Evolutionary conservation across 768 basidiomycete species (phyloP).

Genomic region (Boletus barrowsii): DNA sequence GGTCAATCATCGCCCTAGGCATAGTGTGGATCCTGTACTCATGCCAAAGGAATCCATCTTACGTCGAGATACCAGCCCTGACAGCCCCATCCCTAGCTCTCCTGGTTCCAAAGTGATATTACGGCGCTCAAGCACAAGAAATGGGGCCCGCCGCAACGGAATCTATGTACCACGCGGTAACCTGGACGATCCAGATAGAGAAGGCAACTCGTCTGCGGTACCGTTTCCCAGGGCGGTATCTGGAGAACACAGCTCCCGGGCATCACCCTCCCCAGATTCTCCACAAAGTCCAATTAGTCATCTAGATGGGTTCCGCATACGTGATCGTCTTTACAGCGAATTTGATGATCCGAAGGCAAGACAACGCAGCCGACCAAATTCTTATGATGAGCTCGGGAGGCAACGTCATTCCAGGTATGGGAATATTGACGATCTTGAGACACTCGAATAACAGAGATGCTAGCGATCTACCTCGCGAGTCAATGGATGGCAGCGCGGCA

Average conservation of each 20-base stretch:
- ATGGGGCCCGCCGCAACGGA: conserved; percentile 44
- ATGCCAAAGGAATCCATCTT: conserved; percentile 48
- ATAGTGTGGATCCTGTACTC: conserved; percentile 56
- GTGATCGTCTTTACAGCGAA: conserved; percentile 71
- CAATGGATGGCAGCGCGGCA: conserved; percentile 60
- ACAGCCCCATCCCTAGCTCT: conserved; percentile 38
- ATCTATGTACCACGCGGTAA: conserved; percentile 43
- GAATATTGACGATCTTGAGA: conserved; percentile 67
- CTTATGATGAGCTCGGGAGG: conserved; percentile 65
- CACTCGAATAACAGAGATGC: conserved; percentile 49
- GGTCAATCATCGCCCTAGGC: conserved; percentile 61
- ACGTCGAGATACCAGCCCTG: conserved; percentile 58
- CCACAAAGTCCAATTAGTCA: conserved; percentile 28
- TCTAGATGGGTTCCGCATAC: conserved; percentile 39
- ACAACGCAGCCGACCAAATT: conserved; percentile 57
- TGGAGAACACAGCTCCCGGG: conserved; percentile 41
- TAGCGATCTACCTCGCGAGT: conserved; percentile 66
- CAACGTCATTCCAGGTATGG: conserved; percentile 63
- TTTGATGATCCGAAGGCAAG: conserved; percentile 54
- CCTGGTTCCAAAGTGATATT: conserved; percentile 45
- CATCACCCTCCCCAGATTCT: conserved; percentile 39
- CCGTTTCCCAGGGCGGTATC: conserved; percentile 67
- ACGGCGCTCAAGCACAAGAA: conserved; percentile 58
- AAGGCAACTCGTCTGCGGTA: conserved; percentile 41
- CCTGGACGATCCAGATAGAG: conserved; percentile 33